Evolutionary conservation across 441 rosid species (phyloP).

Genomic region (Croton laevigatus): DNA sequence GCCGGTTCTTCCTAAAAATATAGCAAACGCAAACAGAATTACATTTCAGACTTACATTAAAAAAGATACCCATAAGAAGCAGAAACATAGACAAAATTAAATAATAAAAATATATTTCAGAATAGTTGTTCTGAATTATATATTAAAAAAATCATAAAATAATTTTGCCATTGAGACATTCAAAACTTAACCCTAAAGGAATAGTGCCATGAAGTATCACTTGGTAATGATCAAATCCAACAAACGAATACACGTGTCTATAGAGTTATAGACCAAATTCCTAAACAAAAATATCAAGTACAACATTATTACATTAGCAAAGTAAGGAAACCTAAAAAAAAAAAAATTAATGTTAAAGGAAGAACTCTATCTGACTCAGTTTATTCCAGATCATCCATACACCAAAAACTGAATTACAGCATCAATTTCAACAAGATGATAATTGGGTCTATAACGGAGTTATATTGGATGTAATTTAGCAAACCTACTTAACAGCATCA

Average conservation of each 20-base stretch:
- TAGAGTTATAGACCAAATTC: not conserved
- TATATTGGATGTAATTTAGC: not conserved
- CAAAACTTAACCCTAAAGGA: not conserved
- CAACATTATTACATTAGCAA: too few species aligned
- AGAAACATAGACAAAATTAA: not conserved
- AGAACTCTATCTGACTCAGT: too few species aligned
- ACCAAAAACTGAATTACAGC: too few species aligned
- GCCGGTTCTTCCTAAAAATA: slow-evolving; percentile 63
- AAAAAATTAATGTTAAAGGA: too few species aligned
- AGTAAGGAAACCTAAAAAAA: too few species aligned
- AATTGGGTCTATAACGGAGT: too few species aligned
- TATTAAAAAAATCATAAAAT: not conserved
- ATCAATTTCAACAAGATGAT: too few species aligned
- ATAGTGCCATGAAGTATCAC: not conserved
- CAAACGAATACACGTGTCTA: not conserved
- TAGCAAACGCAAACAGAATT: not conserved
- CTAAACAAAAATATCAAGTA: not conserved
- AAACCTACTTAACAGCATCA: not conserved
- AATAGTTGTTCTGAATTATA: not conserved
- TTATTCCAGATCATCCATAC: too few species aligned
- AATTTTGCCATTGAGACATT: not conserved
- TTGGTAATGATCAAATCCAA: not conserved
- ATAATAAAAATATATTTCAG: not conserved
- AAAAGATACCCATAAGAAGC: not conserved
- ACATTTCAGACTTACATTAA: not conserved